phyloP scores from a whole-genome alignment of 371 early-diverging fungal species.

The Mortierella sp. region DNA sequence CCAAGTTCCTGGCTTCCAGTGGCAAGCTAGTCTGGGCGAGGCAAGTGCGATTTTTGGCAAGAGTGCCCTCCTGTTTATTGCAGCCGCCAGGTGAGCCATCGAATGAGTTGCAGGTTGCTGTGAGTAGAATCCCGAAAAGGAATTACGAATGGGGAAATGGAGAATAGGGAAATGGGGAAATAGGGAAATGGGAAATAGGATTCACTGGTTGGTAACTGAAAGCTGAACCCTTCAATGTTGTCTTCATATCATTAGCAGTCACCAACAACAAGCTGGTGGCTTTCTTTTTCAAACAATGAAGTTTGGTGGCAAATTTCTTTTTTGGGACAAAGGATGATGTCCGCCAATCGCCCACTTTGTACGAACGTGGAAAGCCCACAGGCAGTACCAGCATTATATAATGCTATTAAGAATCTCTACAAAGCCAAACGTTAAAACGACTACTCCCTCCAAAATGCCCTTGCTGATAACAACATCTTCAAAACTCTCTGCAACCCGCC shows the following conservation, averaged over 20 bases:
- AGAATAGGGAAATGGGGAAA: too few species aligned
- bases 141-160: background rate
- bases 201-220: background rate
- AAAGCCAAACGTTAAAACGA: too few species aligned
- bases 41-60: background rate
- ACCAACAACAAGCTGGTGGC: background rate
- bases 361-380: too few species aligned
- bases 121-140: background rate
- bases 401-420: too few species aligned
- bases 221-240: too few species aligned
- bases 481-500: too few species aligned
- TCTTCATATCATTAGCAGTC: background rate
- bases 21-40: slow-evolving; percentile 10
- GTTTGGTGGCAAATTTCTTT: slow-evolving; percentile 9
- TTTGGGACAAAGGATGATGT: background rate
- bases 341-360: too few species aligned
- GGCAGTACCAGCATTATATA: too few species aligned
- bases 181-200: background rate
- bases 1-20: slow-evolving; percentile 10
- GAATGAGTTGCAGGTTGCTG: background rate
- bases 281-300: background rate
- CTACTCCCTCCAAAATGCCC: too few species aligned
- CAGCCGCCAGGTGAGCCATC: slow-evolving; percentile 43
- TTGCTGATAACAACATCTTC: too few species aligned
- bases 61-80: slow-evolving; percentile 23